A percentile compares a stretch with the other conserved stretches of the same genome.
Evolutionary conservation across 495 filamentous ascomycete genomes (phyloP).

Genomic region (Hypoxylon fuscum): DNA sequence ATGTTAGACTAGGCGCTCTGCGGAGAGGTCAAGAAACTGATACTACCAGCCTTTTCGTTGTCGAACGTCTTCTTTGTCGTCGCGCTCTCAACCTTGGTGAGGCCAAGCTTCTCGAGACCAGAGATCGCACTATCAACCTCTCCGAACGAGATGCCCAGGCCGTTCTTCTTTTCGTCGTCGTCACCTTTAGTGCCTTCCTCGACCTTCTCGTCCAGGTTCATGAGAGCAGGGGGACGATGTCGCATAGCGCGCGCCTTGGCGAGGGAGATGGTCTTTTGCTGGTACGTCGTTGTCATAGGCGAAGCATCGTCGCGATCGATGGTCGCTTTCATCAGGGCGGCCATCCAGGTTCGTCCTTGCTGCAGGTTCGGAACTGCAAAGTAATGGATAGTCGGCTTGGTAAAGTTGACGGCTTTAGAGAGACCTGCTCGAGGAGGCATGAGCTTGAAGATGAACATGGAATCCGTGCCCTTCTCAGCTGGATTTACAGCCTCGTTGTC

Average conservation of each 20-base stretch:
- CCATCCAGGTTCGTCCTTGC: slow-evolving; percentile 96
- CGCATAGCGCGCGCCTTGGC: slow-evolving; percentile 83
- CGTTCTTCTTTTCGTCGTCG: slow-evolving; percentile 45
- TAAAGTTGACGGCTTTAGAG: slow-evolving; percentile 92
- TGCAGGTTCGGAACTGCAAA: slow-evolving; percentile 93
- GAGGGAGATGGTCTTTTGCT: slow-evolving; percentile 90
- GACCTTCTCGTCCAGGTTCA: slow-evolving; percentile 70
- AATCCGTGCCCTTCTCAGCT: slow-evolving; percentile 57
- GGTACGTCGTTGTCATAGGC: slow-evolving; percentile 86
- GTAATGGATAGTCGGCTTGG: slow-evolving; percentile 95
- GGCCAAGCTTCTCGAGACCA: slow-evolving; percentile 56
- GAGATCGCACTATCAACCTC: slow-evolving; percentile 61
- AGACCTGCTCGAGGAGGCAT: slow-evolving; percentile 89
- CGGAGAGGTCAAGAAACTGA: slow-evolving; percentile 36
- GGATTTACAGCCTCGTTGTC: slow-evolving; percentile 53
- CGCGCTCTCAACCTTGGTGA: slow-evolving; percentile 50
- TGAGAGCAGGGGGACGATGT: slow-evolving; percentile 86
- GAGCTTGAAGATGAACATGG: slow-evolving; percentile 97
- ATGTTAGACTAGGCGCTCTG: slow-evolving; percentile 56
- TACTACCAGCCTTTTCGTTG: slow-evolving; percentile 43
- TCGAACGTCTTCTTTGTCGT: slow-evolving; percentile 43
- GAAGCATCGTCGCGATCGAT: slow-evolving; percentile 90
- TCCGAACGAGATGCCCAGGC: slow-evolving; percentile 59
- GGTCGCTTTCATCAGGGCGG: slow-evolving; percentile 97
- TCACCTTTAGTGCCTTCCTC: slow-evolving; percentile 43